Evolutionary conservation across 306 rosid genomes (phyloP).

Genomic region (Castanopsis chinensis): DNA sequence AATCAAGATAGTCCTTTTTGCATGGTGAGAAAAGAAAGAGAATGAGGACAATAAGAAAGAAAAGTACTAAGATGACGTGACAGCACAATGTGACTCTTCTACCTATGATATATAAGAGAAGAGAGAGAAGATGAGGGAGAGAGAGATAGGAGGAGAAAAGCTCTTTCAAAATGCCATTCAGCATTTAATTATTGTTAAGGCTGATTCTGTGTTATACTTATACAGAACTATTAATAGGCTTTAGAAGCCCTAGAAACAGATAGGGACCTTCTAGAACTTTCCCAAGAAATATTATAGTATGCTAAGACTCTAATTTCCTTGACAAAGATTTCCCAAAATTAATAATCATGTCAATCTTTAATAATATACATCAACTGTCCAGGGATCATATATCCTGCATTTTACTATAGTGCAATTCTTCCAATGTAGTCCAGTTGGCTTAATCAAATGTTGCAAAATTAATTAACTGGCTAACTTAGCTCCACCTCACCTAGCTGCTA

Average conservation of each 20-base stretch:
- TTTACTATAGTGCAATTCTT: too few relatives aligned
- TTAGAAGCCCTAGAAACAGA: neutral
- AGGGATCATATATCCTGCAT: too few relatives aligned
- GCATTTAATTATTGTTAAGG: neutral
- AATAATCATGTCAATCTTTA: neutral
- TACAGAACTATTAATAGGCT: neutral
- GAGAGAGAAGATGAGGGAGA: neutral
- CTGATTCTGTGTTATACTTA: neutral
- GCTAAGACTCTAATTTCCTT: neutral
- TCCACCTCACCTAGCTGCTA: too few relatives aligned
- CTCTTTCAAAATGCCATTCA: neutral
- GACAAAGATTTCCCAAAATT: neutral
- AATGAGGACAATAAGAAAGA: neutral
- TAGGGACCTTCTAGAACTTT: neutral
- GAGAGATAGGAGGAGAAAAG: neutral
- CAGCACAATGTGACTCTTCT: neutral
- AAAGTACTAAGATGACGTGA: neutral
- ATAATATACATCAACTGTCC: neutral
- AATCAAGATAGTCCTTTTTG: neutral
- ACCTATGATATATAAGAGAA: neutral
- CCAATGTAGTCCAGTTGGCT: too few relatives aligned
- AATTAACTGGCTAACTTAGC: too few relatives aligned
- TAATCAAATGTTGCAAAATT: too few relatives aligned
- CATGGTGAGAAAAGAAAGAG: neutral
- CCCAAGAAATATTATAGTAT: neutral